Evolutionary conservation across 176 grass and related monocot species (phyloP), one percentile per base, ranked within the genome.

Genomic region (Phyllostachys edulis): DNA sequence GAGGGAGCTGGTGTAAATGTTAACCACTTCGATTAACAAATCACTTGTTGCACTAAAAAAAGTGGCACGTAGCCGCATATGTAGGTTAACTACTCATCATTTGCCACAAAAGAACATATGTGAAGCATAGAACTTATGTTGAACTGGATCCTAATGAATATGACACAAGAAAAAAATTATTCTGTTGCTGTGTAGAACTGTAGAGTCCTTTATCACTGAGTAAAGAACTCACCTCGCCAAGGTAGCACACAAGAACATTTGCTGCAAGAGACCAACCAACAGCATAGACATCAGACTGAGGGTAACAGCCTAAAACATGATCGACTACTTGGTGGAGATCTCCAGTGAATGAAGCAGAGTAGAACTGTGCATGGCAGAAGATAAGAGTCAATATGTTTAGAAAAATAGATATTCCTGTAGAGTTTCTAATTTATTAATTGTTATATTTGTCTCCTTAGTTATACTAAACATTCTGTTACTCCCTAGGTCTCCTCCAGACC

Each of bases 191-290:
- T 68, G 29, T 59, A 56, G 17, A 76, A 76, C 17, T 69, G 49
- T 42, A 78, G 5, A 78, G 5, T 77, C 39, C 5, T 80, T 72
- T 29, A 73, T 73, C 67, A 42, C 12, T 14, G 39, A 60, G 74
- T 51, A 57, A 32, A 56, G 18, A 84, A 59, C 79, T 90, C 72
- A 89, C 96, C 89, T 98, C 89, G 24, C 96, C 96, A 71, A 98
- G 89, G 84, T 98, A 98, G 69, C 89, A 91, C 77, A 98, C 96
- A 67, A 98, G 96, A 90, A 98, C 95, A 90, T 98, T 98, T 85
- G 96, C 96, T 87, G 93, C 96, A 87, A 98, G 91, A 69, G 93
- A 98, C 96, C 96, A 98, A 38, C 96, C 96, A 27, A 62, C 82
- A 42, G 93, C 93, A 92, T 98, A 95, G 15, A 98, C 67, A 66